These are phyloP conservation scores for Sordariomycetes sp. DNA, from an alignment of 2,329 filamentous ascomycete genomes.

Conservation along the genomic window DNA sequence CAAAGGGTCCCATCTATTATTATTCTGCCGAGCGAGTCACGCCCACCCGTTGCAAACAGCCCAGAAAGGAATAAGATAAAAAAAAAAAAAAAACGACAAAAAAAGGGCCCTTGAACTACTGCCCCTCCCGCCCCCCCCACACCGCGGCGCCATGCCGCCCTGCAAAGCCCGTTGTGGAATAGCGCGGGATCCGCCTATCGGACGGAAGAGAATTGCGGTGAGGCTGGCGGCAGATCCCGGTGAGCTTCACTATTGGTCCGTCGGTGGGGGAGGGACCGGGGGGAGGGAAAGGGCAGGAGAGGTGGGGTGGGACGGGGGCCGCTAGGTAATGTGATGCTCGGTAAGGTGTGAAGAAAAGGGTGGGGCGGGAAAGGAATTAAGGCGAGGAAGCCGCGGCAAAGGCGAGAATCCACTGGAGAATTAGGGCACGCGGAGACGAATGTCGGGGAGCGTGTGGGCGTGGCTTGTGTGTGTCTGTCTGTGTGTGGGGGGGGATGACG, in stretches of 20 bases:
- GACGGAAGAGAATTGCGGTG: constrained; percentile 2
- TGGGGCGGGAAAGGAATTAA: neutral
- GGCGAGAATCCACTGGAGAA: neutral
- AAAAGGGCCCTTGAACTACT: no score
- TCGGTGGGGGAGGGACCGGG: neutral
- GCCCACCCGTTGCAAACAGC: no score
- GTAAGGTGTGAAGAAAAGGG: neutral
- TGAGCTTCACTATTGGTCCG: neutral
- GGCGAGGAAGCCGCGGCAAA: neutral
- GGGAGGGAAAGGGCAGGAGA: neutral
- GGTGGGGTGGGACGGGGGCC: neutral
- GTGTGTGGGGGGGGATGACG: no score
- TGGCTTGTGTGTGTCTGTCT: no score
- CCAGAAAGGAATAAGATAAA: no score
- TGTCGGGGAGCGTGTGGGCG: no score
- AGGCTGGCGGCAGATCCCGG: constrained; percentile 4
- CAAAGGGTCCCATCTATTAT: no score
- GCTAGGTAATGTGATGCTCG: neutral
- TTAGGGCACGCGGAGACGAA: neutral
- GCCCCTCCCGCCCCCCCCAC: no score
- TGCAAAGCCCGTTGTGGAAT: neutral
- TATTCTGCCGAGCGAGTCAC: no score
- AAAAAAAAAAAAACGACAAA: no score
- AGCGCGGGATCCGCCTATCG: neutral
- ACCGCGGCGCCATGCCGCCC: neutral